Conservation (phyloP, 495 filamentous ascomycete genomes). For the Neurospora sp. region DNA sequence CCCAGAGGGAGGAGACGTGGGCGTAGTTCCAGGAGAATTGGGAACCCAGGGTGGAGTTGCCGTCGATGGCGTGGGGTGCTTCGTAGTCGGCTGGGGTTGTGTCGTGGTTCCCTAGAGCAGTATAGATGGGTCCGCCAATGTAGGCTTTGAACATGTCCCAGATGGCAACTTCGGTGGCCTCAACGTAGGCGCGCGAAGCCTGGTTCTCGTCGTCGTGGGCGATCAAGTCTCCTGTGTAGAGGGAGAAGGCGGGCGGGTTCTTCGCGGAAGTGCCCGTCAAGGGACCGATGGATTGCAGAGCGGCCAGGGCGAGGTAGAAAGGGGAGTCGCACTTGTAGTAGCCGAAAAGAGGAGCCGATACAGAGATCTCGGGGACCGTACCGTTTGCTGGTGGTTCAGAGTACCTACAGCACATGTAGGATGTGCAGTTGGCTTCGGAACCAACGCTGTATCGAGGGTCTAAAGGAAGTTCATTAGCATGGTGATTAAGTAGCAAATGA, state of each 20-base stretch:
- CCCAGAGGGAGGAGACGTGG: constrained; percentile 41
- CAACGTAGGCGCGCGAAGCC: constrained; percentile 36
- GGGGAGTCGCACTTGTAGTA: constrained; percentile 48
- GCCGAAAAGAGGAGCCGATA: constrained; percentile 46
- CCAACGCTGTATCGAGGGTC: constrained; percentile 46
- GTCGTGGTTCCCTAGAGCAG: constrained; percentile 45
- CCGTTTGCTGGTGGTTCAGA: constrained; percentile 10
- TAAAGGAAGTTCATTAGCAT: neutral
- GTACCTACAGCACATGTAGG: constrained; percentile 45
- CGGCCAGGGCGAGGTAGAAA: constrained; percentile 47
- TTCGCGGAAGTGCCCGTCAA: constrained; percentile 42
- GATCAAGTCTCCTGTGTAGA: constrained; percentile 49
- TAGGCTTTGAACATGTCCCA: constrained; percentile 46
- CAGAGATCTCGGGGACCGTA: constrained; percentile 18
- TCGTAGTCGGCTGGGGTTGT: constrained; percentile 41
- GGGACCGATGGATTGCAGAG: constrained; percentile 45
- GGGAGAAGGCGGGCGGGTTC: constrained; percentile 35
- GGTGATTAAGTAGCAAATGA: neutral
- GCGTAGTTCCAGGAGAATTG: constrained; percentile 50
- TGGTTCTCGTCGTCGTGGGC: constrained; percentile 41
- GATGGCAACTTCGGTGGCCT: constrained; percentile 40
- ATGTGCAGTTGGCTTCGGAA: constrained; percentile 47
- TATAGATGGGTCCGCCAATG: constrained; percentile 45
- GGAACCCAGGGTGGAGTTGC: constrained; percentile 34
- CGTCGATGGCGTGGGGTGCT: constrained; percentile 38